These are phyloP conservation scores for Pulveroboletus sp. DNA, from an alignment of 768 basidiomycete genomes.

Conservation along the genomic window DNA sequence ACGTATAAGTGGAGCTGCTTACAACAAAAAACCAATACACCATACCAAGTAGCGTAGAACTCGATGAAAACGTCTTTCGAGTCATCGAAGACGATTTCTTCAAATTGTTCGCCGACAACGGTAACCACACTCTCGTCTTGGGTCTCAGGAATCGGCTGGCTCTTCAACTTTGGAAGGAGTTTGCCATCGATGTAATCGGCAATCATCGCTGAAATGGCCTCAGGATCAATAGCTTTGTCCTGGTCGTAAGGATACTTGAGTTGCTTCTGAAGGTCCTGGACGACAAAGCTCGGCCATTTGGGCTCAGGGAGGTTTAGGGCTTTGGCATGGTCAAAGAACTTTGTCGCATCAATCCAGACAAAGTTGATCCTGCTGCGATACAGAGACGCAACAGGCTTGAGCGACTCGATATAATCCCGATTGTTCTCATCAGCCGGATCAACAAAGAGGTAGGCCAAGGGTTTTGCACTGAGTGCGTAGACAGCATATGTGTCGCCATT, in stretches of 20 bases:
- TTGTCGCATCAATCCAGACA: slow-evolving; percentile 95
- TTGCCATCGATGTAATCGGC: slow-evolving; percentile 64
- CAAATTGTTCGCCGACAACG: slow-evolving; percentile 87
- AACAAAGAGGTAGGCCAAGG: slow-evolving; percentile 92
- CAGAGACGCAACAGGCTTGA: slow-evolving; percentile 75
- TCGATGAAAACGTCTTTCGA: slow-evolving; percentile 94
- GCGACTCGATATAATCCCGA: slow-evolving; percentile 56
- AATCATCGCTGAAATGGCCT: slow-evolving; percentile 56
- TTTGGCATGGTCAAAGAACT: slow-evolving; percentile 94
- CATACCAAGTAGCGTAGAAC: slow-evolving; percentile 95
- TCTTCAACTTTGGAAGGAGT: slow-evolving; percentile 83
- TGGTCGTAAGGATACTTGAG: slow-evolving; percentile 89
- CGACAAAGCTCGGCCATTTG: slow-evolving; percentile 91
- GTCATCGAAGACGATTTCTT: slow-evolving; percentile 80
- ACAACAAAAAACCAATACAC: slow-evolving; percentile 9
- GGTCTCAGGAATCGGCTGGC: slow-evolving; percentile 73
- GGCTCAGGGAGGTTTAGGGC: slow-evolving; percentile 81
- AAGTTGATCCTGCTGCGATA: slow-evolving; percentile 91
- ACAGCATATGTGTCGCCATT: slow-evolving; percentile 86
- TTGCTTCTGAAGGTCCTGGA: slow-evolving; percentile 80
- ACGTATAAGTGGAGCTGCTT: background rate
- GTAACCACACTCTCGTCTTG: slow-evolving; percentile 81
- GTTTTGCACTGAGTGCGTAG: slow-evolving; percentile 79
- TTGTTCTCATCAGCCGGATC: slow-evolving; percentile 69
- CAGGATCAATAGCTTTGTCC: slow-evolving; percentile 52